Conservation (phyloP, 1,139 yeast genomes). For the Taphrina flavorubra region DNA sequence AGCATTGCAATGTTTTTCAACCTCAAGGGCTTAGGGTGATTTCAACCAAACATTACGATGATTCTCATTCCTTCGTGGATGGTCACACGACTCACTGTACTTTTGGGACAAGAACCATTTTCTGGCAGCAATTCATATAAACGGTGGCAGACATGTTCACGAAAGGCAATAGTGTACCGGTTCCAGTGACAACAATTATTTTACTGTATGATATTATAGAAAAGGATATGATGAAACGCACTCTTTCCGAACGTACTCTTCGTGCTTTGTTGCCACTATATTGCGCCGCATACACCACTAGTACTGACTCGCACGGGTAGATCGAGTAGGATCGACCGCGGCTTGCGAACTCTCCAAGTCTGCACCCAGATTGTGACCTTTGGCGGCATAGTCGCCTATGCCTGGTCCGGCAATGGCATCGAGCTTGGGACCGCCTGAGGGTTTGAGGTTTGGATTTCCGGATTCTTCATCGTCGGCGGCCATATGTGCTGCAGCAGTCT, state of each 20-base stretch:
- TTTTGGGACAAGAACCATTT: too few species aligned
- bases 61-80: too few species aligned
- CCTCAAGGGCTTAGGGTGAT: too few species aligned
- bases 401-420: constrained; percentile 35
- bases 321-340: constrained; percentile 4
- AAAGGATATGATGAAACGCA: neutral
- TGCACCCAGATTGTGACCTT: constrained; percentile 22
- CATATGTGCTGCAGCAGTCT: constrained; percentile 1
- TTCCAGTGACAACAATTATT: too few species aligned
- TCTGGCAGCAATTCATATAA: too few species aligned
- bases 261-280: neutral
- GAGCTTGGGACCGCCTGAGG: neutral
- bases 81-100: too few species aligned
- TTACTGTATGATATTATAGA: neutral
- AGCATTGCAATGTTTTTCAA: too few species aligned
- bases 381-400: constrained; percentile 27
- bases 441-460: constrained; percentile 7
- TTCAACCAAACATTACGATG: too few species aligned
- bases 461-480: neutral
- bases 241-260: neutral
- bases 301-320: neutral
- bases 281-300: neutral
- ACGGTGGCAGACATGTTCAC: too few species aligned
- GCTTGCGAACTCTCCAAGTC: constrained; percentile 21
- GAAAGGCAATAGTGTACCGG: too few species aligned